Base-by-base conservation (phyloP, 164 flowering plant species). In the Magnolia officinalis region DNA sequence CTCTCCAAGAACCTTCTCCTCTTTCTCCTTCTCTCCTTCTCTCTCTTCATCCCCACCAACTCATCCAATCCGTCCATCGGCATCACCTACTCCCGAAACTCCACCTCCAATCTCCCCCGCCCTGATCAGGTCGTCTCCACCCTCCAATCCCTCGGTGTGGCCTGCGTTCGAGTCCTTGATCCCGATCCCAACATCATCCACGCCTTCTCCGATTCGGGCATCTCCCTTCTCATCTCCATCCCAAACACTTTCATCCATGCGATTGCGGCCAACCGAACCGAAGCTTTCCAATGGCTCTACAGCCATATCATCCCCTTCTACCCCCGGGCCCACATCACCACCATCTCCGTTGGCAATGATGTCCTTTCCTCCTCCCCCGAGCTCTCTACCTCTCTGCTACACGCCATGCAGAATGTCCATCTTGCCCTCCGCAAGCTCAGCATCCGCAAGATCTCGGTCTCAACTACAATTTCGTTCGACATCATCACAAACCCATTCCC, bases 401-500 rank as follows among this genome's bases (percentile, higher is more conserved):
- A 89, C 1, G 96, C 98, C 18, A 80, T 93, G 52, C 51, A 78
- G 2, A 91, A 93, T 82, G 71, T 92, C 69, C 75, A 85, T 75
- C n/a, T 64, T 2, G 79, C 89, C 4, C 90, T 95, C 51, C 82
- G 51, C 6, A 83, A 87, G 45, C 82, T 92, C 67, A 93, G 96
- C 0, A 87, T 95, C 24, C 77, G 67, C n/a, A 77, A 79, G 51
- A 85, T 95, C 79, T 58, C 87, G 0, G 90, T 95, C 73, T 93
- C 98, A 49, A 89, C 97, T 19, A 85, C 94, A 2, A 87, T 88
- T 85, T 86, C 97, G 10, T 89, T 93, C 86, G 61, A 84, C 75
- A 74, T 83, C 31, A 80, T 93, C 79, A 77, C 89, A 61, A 79
- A 87, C 24, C 37, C 91, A 20, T 91, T 93, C 70, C 95, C 97